Percentiles rank a stretch among this genome's conserved stretches.
phyloP scores from a whole-genome alignment of 2,329 filamentous ascomycete species.

The Verticillium albo-atrum region DNA sequence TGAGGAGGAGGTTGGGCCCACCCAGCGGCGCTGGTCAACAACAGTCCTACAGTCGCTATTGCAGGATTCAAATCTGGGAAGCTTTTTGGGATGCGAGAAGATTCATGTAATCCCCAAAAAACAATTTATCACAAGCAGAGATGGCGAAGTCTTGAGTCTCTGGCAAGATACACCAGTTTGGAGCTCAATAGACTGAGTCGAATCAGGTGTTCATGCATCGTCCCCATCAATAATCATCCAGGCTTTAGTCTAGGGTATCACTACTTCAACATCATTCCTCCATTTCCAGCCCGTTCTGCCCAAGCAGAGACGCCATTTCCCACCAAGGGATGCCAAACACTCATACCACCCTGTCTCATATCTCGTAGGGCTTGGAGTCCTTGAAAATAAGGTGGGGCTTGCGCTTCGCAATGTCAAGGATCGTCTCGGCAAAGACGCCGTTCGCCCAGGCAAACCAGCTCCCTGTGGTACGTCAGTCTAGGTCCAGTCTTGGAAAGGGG shows the following conservation, averaged over 20 bases:
- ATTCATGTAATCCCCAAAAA: too few relatives aligned
- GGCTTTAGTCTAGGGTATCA: not conserved
- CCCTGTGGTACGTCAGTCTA: slow-evolving; percentile 30
- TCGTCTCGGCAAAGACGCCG: slow-evolving; percentile 88
- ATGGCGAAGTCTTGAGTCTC: too few relatives aligned
- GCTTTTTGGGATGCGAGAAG: too few relatives aligned
- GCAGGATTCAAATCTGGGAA: too few relatives aligned
- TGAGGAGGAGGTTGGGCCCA: too few relatives aligned
- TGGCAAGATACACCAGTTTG: too few relatives aligned
- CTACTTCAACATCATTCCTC: not conserved
- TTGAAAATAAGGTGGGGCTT: slow-evolving; percentile 84
- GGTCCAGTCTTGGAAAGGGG: not conserved
- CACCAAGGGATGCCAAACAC: not conserved
- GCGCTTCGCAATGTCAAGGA: slow-evolving; percentile 81
- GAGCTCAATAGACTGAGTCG: too few relatives aligned
- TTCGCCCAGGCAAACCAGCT: slow-evolving; percentile 98
- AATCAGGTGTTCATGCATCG: too few relatives aligned
- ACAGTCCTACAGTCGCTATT: too few relatives aligned
- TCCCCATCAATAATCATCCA: not conserved
- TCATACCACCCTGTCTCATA: slow-evolving; percentile 22
- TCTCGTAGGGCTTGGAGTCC: slow-evolving; percentile 54
- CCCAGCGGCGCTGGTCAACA: too few relatives aligned
- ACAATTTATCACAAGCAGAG: too few relatives aligned
- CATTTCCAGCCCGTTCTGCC: not conserved
- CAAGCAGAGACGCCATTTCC: not conserved